These are phyloP conservation scores for Glycine latifolia DNA, from an alignment of 306 rosid species.

Conservation along the genomic window DNA sequence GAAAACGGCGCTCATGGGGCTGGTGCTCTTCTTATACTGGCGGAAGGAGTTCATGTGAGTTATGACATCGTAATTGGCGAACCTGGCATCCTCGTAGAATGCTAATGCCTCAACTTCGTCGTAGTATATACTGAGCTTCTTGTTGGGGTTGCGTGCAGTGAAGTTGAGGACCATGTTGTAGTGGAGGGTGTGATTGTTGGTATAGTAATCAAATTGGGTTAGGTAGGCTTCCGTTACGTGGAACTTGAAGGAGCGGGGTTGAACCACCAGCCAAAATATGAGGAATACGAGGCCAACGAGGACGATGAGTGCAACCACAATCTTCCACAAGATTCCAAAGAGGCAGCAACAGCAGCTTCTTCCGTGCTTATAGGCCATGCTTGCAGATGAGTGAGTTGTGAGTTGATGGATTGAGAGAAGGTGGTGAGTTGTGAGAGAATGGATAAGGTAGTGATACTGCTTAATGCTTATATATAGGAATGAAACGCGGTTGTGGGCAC, in stretches of 20 bases:
- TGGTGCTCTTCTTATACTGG: slow-evolving; percentile 52
- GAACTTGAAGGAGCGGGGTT: slow-evolving; percentile 64
- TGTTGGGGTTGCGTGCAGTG: slow-evolving; percentile 63
- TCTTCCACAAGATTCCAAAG: slow-evolving; percentile 62
- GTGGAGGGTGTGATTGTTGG: slow-evolving; percentile 45
- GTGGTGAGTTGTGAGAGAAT: too few relatives aligned
- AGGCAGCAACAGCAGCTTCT: slow-evolving; percentile 51
- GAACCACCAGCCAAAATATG: slow-evolving; percentile 68
- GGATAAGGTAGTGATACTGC: too few relatives aligned
- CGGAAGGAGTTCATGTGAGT: slow-evolving; percentile 50
- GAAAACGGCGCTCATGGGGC: slow-evolving; percentile 49
- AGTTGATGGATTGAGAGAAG: too few relatives aligned
- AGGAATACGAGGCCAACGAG: slow-evolving; percentile 51
- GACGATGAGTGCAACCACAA: slow-evolving; percentile 50
- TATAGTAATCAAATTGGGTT: slow-evolving; percentile 55
- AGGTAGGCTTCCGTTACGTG: slow-evolving; percentile 60
- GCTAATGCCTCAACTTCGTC: slow-evolving; percentile 52
- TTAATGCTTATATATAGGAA: too few relatives aligned
- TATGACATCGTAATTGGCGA: slow-evolving; percentile 35
- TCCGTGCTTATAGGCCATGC: slow-evolving; percentile 29
- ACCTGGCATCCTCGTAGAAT: slow-evolving; percentile 42
- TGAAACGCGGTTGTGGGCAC: too few relatives aligned
- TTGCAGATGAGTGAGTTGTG: too few relatives aligned
- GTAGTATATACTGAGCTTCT: slow-evolving; percentile 52
- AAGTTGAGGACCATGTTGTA: slow-evolving; percentile 54